Conservation (phyloP, 2,329 filamentous ascomycete genomes). For the Fusarium sp. region DNA sequence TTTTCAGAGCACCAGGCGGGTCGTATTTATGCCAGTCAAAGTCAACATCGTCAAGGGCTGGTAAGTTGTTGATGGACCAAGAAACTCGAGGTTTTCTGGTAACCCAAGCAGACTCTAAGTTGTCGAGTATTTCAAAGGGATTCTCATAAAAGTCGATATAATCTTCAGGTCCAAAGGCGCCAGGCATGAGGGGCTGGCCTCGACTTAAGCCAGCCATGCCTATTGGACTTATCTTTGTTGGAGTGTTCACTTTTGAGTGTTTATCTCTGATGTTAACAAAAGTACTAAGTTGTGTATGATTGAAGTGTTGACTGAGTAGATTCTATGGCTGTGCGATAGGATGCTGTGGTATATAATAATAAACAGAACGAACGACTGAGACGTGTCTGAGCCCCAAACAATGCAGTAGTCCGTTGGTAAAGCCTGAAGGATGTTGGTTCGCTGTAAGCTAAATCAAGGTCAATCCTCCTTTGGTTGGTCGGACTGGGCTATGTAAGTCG, state of each 20-base stretch:
- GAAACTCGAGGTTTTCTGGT: slow-evolving; percentile 30
- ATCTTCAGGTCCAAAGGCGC: slow-evolving; percentile 47
- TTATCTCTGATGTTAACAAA: background rate
- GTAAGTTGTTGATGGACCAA: slow-evolving; percentile 40
- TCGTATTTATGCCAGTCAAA: slow-evolving; percentile 61
- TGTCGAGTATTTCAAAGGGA: slow-evolving; percentile 43
- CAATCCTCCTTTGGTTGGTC: background rate
- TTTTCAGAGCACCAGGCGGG: slow-evolving; percentile 57
- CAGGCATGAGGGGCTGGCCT: slow-evolving; percentile 43
- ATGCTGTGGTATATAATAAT: slow-evolving; percentile 6
- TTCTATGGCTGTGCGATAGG: slow-evolving; percentile 1
- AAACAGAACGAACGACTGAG: slow-evolving; percentile 10
- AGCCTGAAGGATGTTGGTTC: background rate
- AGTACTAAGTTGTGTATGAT: background rate
- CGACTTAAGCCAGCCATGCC: slow-evolving; percentile 21
- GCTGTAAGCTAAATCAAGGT: slow-evolving; percentile 5
- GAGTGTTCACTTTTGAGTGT: background rate
- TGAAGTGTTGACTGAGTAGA: background rate
- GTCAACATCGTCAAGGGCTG: slow-evolving; percentile 42
- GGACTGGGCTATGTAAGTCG: background rate
- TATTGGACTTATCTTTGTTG: background rate
- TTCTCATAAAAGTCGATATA: slow-evolving; percentile 47
- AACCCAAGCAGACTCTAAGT: slow-evolving; percentile 41
- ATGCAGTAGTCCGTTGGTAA: slow-evolving; percentile 3
- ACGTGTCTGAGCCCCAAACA: background rate